These are phyloP conservation scores for Penicillium concentricum DNA, from an alignment of 2,329 filamentous ascomycete species.

Conservation along the genomic window DNA sequence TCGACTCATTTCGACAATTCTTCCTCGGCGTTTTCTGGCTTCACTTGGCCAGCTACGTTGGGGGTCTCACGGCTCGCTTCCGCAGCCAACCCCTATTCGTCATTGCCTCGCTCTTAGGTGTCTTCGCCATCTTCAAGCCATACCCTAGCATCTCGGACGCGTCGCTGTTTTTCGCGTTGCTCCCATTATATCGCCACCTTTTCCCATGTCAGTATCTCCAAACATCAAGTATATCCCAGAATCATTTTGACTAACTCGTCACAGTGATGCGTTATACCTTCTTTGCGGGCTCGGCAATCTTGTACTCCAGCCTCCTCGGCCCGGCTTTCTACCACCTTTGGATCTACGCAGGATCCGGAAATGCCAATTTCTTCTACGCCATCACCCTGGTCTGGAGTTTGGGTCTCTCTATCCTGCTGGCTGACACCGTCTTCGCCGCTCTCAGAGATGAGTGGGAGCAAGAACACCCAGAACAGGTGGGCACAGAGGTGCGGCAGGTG, in stretches of 20 bases:
- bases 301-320: conserved; percentile 86
- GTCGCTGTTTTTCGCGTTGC: conserved; percentile 76
- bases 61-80: conserved; percentile 78
- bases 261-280: conserved; percentile 90
- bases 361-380: conserved; percentile 99
- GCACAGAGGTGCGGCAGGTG: conserved; percentile 83
- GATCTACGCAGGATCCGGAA: conserved; percentile 97
- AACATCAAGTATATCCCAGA: not conserved
- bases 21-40: conserved; percentile 98
- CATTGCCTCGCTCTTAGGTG: conserved; percentile 77
- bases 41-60: conserved; percentile 86
- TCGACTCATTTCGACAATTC: conserved; percentile 95
- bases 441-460: conserved; percentile 92
- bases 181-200: conserved; percentile 85
- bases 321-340: conserved; percentile 96
- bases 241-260: conserved; percentile 26
- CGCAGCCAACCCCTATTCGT: conserved; percentile 84
- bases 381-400: conserved; percentile 98
- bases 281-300: conserved; percentile 73
- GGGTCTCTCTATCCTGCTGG: conserved; percentile 80
- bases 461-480: conserved; percentile 83
- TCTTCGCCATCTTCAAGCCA: conserved; percentile 94
- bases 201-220: conserved; percentile 65
- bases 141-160: conserved; percentile 93
- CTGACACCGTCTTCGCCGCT: conserved; percentile 83